phyloP scores from a whole-genome alignment of 1,284 basidiomycete genomes.

The Amylostereum chailletii region DNA sequence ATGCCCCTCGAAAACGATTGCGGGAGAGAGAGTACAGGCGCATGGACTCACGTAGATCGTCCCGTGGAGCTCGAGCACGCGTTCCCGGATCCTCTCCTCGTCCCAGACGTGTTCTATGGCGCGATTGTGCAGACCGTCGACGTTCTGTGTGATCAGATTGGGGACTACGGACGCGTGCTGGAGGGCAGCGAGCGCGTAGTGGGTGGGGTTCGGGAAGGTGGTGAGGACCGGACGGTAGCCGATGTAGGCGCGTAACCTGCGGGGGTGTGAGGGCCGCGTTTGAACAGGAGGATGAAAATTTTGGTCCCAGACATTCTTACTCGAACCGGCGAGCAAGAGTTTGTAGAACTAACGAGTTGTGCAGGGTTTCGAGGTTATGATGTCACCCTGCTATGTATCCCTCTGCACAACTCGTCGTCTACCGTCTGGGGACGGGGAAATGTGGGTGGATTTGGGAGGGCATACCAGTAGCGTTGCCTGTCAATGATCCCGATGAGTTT shows the following conservation, averaged over 20 bases:
- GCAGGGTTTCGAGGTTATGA: too few relatives aligned
- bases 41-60: slow-evolving; percentile 62
- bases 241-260: slow-evolving; percentile 76
- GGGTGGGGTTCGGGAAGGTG: slow-evolving; percentile 78
- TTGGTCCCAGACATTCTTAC: too few relatives aligned
- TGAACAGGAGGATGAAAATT: too few relatives aligned
- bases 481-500: not conserved
- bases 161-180: slow-evolving; percentile 59
- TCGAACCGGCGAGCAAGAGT: too few relatives aligned
- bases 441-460: not conserved
- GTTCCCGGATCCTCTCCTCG: slow-evolving; percentile 26
- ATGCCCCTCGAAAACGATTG: not conserved
- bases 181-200: slow-evolving; percentile 78
- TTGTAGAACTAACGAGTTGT: too few relatives aligned
- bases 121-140: slow-evolving; percentile 86
- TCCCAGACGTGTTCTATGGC: slow-evolving; percentile 38
- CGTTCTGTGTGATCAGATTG: slow-evolving; percentile 84
- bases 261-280: not conserved
- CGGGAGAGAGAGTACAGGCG: not conserved
- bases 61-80: slow-evolving; percentile 82
- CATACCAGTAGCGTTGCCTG: slow-evolving; percentile 71
- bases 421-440: too few relatives aligned
- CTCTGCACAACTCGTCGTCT: too few relatives aligned
- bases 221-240: slow-evolving; percentile 78
- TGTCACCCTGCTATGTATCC: too few relatives aligned